Evolutionary conservation across 805 yeast species (phyloP).

Genomic region (Ascoidea rubescens): DNA sequence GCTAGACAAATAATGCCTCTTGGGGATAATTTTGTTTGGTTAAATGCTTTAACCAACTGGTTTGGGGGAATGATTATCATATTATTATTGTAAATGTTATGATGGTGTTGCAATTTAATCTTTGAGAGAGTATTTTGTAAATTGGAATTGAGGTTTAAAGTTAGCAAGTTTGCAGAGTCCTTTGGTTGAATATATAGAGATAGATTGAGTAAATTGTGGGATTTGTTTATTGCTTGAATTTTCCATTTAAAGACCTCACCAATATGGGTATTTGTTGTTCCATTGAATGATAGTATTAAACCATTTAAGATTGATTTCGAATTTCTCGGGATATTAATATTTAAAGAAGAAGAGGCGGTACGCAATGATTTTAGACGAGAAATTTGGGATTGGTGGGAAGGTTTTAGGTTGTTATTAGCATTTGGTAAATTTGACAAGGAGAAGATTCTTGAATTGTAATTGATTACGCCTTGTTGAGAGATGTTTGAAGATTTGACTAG

Average conservation of each 20-base stretch:
- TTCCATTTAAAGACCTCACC: constrained; percentile 53
- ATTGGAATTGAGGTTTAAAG: constrained; percentile 9
- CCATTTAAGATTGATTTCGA: constrained; percentile 15
- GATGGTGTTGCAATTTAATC: constrained; percentile 10
- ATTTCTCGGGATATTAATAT: constrained; percentile 11
- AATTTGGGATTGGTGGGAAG: too few relatives aligned
- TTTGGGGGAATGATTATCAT: constrained; percentile 2
- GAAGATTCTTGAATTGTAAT: background rate
- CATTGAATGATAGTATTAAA: constrained; percentile 41
- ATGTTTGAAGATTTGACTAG: constrained; percentile 16
- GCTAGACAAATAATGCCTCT: constrained; percentile 49
- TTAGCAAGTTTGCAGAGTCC: constrained; percentile 7
- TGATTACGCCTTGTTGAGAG: background rate
- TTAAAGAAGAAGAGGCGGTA: constrained; percentile 10
- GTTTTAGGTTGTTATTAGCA: background rate
- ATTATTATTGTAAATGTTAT: constrained; percentile 1
- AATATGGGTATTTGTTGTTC: constrained; percentile 42
- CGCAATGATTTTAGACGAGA: background rate
- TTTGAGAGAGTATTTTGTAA: constrained; percentile 6
- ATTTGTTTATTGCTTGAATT: constrained; percentile 50
- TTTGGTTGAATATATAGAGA: constrained; percentile 30
- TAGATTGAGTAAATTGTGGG: constrained; percentile 34
- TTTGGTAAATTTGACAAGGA: background rate
- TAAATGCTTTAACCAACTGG: constrained; percentile 20
- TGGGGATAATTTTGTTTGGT: constrained; percentile 24